Evolutionary conservation across 2,329 filamentous ascomycete genomes (phyloP), one percentile per base, ranked within the genome.

Genomic region (Microcera coccophila): DNA sequence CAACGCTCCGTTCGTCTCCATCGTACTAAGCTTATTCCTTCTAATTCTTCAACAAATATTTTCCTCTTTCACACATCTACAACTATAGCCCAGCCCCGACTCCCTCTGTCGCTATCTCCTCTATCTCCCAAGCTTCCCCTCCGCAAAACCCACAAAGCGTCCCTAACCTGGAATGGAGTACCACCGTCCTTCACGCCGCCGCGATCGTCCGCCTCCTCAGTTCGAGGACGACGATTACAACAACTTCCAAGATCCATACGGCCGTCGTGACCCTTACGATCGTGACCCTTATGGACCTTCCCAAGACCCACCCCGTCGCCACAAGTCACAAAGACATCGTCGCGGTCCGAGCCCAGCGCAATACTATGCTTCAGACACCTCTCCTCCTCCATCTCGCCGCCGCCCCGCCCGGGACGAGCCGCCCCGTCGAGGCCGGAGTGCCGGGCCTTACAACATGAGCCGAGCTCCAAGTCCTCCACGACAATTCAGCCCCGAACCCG

Each of bases 191-290:
- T 44, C 52, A 14, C 48, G 53, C 17, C 59, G 54, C 14, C 57
- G 59, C 14, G 50, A 48, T 22, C 50, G 52, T 38, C 43, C 47
- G 16, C 44, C 52, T 41, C 59, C 50, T 31, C n/a, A n/a, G n/a
- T n/a, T n/a, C n/a, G n/a, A n/a, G n/a, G 47, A 45, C 33, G 55
- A 60, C 34, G 58, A 62, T 15, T 54, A 60, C 28, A 54, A 54
- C 21, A 38, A 54, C 28, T 35, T 40, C 8, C 49, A 44, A 16
- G 57, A 58, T 8, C 43, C 48, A 19, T 42, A 44, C 17, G 19
- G 26, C 15, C 10, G 42, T 38, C 21, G 36, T 38, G 48, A 51
- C 33, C 40, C 49, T 15, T 58, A 57, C 34, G 50, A 50, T 5
- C 46, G 16, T 17, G 18, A 19, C 16, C 33, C 16, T 10, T 7